phyloP scores from a whole-genome alignment of 192 early-diverging fungal genomes.

The Coemansia sp. region DNA sequence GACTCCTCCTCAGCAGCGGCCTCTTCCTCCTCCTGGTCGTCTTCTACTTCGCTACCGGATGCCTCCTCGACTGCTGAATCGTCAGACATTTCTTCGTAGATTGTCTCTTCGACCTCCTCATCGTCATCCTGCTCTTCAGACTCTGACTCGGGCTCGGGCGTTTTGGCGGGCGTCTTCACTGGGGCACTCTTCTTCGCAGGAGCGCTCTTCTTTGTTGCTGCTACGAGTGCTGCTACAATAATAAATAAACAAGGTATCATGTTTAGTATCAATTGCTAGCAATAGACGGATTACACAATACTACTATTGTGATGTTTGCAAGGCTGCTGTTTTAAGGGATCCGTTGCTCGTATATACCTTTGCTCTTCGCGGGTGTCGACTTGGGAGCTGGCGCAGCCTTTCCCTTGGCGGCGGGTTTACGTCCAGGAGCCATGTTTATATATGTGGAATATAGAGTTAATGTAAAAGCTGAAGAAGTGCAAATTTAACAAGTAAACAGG shows the following conservation, averaged over 20 bases:
- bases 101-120: slow-evolving; percentile 43
- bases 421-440: slow-evolving; percentile 18
- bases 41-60: slow-evolving; percentile 25
- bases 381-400: slow-evolving; percentile 25
- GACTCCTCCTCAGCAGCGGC: slow-evolving; percentile 10
- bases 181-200: slow-evolving; percentile 26
- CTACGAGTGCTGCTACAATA: background rate
- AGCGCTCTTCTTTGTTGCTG: slow-evolving; percentile 21
- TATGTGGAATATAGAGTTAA: background rate
- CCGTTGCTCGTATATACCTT: slow-evolving; percentile 12
- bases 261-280: background rate
- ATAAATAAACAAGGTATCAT: background rate
- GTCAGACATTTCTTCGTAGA: slow-evolving; percentile 38
- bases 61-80: slow-evolving; percentile 48
- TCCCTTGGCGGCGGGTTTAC: slow-evolving; percentile 16
- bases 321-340: background rate
- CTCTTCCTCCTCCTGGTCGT: slow-evolving; percentile 12
- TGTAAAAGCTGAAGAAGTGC: background rate
- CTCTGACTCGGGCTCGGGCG: slow-evolving; percentile 32
- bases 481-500: background rate
- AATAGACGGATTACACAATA: background rate
- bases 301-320: no score
- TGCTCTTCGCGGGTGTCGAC: slow-evolving; percentile 15
- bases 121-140: slow-evolving; percentile 39
- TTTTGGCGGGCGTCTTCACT: slow-evolving; percentile 21